A percentile compares a stretch with the other conserved stretches of the same genome.
phyloP scores from a whole-genome alignment of 2,329 filamentous ascomycete species.

The Metarhizium brunneum region DNA sequence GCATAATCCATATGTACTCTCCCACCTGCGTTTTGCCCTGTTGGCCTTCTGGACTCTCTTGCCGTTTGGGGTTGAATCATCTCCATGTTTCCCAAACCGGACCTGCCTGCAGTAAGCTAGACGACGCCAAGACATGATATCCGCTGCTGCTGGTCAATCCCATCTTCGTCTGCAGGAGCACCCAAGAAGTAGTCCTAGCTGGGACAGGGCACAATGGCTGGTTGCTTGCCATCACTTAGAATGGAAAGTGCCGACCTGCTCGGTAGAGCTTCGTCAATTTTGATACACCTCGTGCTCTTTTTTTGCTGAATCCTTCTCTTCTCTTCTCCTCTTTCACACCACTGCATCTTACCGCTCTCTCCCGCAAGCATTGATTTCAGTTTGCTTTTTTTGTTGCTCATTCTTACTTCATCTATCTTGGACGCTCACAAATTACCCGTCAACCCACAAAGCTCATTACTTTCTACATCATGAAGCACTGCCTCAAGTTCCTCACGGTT shows the following conservation, averaged over 20 bases:
- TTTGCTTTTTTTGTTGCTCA: not conserved
- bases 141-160: not conserved
- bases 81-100: too few species aligned
- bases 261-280: not conserved
- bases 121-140: not conserved
- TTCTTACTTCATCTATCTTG: conserved; percentile 4
- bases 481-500: conserved; percentile 2
- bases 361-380: not conserved
- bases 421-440: conserved; percentile 1
- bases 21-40: too few species aligned
- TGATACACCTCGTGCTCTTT: not conserved
- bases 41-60: too few species aligned
- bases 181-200: too few species aligned
- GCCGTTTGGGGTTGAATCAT: too few species aligned
- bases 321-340: not conserved
- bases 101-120: not conserved
- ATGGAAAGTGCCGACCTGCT: not conserved
- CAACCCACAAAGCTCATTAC: not conserved
- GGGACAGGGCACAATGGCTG: too few species aligned
- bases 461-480: conserved; percentile 10
- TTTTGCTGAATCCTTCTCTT: not conserved
- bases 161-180: not conserved
- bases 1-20: too few species aligned
- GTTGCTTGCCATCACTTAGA: not conserved
- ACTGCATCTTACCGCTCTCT: not conserved